Percentiles rank a stretch among this genome's conserved stretches.
phyloP scores from a whole-genome alignment of 139 green algal genomes.

The Picochlorum sp. region DNA sequence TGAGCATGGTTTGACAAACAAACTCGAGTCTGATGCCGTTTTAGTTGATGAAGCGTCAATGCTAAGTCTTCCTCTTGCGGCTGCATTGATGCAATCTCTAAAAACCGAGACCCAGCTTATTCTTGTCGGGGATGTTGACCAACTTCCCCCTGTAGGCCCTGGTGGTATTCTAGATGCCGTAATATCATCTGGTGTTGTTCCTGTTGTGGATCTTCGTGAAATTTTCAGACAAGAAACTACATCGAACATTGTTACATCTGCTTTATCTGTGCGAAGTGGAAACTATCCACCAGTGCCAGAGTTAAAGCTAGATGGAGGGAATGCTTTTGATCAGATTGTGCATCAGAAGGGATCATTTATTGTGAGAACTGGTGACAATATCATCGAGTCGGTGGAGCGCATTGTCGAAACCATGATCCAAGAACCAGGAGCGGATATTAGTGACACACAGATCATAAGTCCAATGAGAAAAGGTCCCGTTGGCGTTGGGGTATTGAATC shows the following conservation, averaged over 20 bases:
- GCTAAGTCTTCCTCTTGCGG: constrained; percentile 63
- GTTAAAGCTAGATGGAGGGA: not conserved
- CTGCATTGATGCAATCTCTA: constrained; percentile 56
- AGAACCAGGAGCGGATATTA: not conserved
- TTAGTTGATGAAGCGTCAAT: constrained; percentile 79
- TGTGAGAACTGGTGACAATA: not conserved
- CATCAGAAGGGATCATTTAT: not conserved
- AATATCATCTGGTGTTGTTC: constrained; percentile 37
- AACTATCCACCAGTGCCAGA: constrained; percentile 9
- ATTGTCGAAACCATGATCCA: not conserved
- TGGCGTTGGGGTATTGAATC: constrained; percentile 42
- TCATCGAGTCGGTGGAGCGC: not conserved
- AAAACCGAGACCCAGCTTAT: constrained; percentile 44
- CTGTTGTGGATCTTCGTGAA: constrained; percentile 53
- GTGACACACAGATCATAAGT: constrained; percentile 57
- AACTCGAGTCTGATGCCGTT: constrained; percentile 38
- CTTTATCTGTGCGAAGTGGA: constrained; percentile 57
- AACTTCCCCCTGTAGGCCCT: constrained; percentile 72
- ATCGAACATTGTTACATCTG: constrained; percentile 53
- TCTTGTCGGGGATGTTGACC: constrained; percentile 78
- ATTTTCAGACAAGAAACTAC: constrained; percentile 55
- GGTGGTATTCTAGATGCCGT: constrained; percentile 47
- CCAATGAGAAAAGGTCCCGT: constrained; percentile 42
- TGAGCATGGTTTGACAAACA: constrained; percentile 11
- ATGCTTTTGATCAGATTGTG: not conserved